Percentiles rank a stretch among this genome's conserved stretches.
These are phyloP conservation scores for Eucalyptus pauciflora DNA, from an alignment of 345 rosid genomes.

Conservation along the genomic window DNA sequence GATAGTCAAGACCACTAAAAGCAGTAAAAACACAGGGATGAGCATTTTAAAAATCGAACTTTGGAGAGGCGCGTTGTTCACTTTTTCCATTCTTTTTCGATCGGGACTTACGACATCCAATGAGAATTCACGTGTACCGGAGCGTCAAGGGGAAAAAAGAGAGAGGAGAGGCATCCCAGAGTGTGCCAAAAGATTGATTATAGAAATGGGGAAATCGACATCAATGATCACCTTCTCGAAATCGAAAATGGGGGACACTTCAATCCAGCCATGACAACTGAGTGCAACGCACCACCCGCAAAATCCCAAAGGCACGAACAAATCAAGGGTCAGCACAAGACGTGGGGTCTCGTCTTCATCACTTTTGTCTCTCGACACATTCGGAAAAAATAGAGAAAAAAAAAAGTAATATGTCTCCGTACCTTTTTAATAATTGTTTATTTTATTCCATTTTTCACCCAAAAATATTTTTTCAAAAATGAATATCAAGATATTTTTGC, in stretches of 20 bases:
- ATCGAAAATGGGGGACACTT: not conserved
- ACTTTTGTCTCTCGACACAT: not conserved
- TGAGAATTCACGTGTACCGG: not conserved
- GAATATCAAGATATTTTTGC: not conserved
- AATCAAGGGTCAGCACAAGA: not conserved
- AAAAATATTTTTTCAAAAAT: not conserved
- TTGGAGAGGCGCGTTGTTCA: no score
- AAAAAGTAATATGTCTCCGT: not conserved
- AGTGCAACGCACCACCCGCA: constrained; percentile 31
- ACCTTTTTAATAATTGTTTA: not conserved
- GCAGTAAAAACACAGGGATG: not conserved
- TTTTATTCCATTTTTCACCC: not conserved
- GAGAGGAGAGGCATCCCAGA: not conserved
- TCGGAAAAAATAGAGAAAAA: accelerated
- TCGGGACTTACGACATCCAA: not conserved
- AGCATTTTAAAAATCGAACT: not conserved
- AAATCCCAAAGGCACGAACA: not conserved
- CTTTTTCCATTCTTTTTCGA: not conserved
- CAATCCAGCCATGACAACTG: constrained; percentile 2
- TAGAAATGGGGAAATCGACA: not conserved
- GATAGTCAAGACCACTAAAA: not conserved
- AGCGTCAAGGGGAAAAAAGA: not conserved
- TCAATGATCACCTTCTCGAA: not conserved
- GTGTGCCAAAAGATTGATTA: not conserved
- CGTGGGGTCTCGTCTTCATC: not conserved